Evolutionary conservation across 768 basidiomycete genomes (phyloP), one percentile per base, ranked within the genome.

Genomic region (Cyathus striatus): DNA sequence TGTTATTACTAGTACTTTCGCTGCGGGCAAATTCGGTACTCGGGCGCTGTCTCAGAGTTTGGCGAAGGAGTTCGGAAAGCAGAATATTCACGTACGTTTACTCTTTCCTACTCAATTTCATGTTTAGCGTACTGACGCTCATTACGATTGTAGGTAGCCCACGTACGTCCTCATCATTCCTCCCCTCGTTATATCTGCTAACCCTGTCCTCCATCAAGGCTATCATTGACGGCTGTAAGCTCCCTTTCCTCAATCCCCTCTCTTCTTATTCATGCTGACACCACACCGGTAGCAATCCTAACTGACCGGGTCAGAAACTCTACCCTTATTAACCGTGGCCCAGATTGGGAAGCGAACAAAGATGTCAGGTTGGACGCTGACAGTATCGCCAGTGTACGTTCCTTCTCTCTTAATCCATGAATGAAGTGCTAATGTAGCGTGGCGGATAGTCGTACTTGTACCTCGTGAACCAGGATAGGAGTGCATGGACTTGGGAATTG

Each of bases 401-500:
- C 20, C 17, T 25, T 14, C 6, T 3, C 17, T 23, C 4, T 7
- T 9, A 9, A 23, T 10, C 14, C 2, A 27, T 9, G 30, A 6
- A 5, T 3, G 20, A 35, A 12, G n/a, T 33, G 43, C 50, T 20
- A 51, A 42, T 17, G 2, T 34, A 23, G 17, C 23, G n/a, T 12
- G n/a, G n/a, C 22, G 16, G 39, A 6, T 47, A 88, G 86, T 63
- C 80, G 1, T 86, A 87, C 52, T 61, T 84, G 24, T 76, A 75
- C 54, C 76, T 90, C 16, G 73, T 67, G 5, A 73, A 78, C 40
- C 87, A 88, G 61, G 82, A 85, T 41, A 71, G 76, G 22, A 83
- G 83, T 30, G 75, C 82, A 5, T 85, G 76, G 82, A 81, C 83
- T 6, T 90, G 85, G 84, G 86, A 89, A 55, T 68, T 90, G 22